Conservation (phyloP, 768 basidiomycete genomes). For the Polyporus arcularius region DNA sequence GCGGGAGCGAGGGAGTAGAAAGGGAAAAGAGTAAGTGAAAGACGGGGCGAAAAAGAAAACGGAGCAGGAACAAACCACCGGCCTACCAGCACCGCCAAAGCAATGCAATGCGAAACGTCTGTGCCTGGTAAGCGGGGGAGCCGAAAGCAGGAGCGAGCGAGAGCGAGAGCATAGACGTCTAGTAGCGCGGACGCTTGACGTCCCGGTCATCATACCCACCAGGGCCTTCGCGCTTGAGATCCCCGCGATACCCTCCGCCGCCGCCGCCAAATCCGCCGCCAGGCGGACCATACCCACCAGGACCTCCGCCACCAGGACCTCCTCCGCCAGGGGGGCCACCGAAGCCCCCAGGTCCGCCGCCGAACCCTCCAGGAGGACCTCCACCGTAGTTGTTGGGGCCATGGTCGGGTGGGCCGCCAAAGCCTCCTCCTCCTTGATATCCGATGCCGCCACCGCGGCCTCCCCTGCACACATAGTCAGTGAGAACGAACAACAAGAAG, state of each 20-base stretch:
- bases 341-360: slow-evolving; percentile 32
- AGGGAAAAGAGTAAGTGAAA: not conserved
- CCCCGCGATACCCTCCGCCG: slow-evolving; percentile 62
- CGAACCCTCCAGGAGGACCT: slow-evolving; percentile 37
- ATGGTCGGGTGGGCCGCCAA: slow-evolving; percentile 40
- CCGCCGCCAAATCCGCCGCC: slow-evolving; percentile 46
- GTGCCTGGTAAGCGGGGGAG: not conserved
- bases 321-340: slow-evolving; percentile 40
- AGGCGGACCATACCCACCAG: slow-evolving; percentile 48
- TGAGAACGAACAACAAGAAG: not conserved
- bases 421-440: slow-evolving; percentile 62
- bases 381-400: slow-evolving; percentile 39
- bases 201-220: slow-evolving; percentile 85
- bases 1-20: not conserved
- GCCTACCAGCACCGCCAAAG: slow-evolving; percentile 10
- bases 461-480: slow-evolving; percentile 34
- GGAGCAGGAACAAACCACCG: slow-evolving; percentile 10
- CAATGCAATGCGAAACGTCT: not conserved
- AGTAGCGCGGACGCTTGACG: slow-evolving; percentile 80
- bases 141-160: not conserved
- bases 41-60: not conserved
- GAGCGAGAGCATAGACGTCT: slow-evolving; percentile 11
- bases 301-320: slow-evolving; percentile 44
- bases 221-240: slow-evolving; percentile 76
- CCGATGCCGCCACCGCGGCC: slow-evolving; percentile 74